phyloP scores from a whole-genome alignment of 805 yeast genomes.

The Yamadazyma akitaensis region DNA sequence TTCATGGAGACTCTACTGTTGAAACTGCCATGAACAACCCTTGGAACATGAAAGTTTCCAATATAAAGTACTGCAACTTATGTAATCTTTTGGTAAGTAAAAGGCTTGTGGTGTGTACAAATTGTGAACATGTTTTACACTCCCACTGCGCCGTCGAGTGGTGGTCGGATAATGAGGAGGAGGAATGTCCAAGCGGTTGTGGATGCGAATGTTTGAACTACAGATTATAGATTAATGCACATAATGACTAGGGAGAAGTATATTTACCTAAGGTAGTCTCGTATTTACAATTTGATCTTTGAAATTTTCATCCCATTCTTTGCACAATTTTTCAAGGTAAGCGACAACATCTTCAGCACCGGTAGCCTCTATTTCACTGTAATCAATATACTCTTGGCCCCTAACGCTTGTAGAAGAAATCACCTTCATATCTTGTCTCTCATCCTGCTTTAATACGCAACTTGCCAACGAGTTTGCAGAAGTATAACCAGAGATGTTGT shows the following conservation, averaged over 20 bases:
- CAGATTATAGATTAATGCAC: background rate
- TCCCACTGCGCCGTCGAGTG: constrained; percentile 74
- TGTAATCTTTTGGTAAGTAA: constrained; percentile 63
- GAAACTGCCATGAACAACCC: constrained; percentile 21
- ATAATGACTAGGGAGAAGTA: background rate
- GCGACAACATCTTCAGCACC: constrained; percentile 66
- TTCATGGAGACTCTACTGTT: constrained; percentile 25
- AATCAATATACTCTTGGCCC: constrained; percentile 64
- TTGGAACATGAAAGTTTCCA: constrained; percentile 29
- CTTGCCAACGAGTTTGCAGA: constrained; percentile 84
- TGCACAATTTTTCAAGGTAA: constrained; percentile 54
- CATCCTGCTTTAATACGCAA: constrained; percentile 46
- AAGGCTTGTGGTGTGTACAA: constrained; percentile 62
- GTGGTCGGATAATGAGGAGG: constrained; percentile 52
- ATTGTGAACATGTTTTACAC: constrained; percentile 79
- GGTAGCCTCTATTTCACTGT: constrained; percentile 54
- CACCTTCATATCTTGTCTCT: constrained; percentile 49
- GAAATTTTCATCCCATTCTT: constrained; percentile 73
- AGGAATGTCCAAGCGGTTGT: constrained; percentile 87
- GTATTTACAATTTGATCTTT: constrained; percentile 68
- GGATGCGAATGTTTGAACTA: constrained; percentile 34
- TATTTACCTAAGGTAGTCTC: constrained; percentile 21
- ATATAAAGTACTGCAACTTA: constrained; percentile 51
- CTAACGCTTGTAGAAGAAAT: constrained; percentile 69
- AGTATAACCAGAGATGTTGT: constrained; percentile 80